Percentiles rank a stretch among this genome's conserved stretches.
Evolutionary conservation across 2,329 filamentous ascomycete species (phyloP).

Genomic region (Cladosporium sp.): DNA sequence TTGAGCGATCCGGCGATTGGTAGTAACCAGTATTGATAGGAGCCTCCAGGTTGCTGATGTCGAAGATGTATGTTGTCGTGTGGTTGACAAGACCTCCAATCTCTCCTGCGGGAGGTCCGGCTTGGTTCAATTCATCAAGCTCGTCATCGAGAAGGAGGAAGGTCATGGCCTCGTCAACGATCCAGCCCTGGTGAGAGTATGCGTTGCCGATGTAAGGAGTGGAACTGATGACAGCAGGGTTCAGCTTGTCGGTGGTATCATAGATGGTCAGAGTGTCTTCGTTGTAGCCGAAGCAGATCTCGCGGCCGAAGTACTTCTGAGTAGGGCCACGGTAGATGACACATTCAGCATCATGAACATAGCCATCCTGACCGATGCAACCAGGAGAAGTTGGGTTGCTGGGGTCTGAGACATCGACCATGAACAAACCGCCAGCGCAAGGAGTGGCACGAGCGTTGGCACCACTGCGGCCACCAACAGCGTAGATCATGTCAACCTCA

Average conservation of each 20-base stretch:
- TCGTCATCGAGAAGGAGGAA: constrained; percentile 51
- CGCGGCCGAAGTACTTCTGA: constrained; percentile 42
- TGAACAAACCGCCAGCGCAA: constrained; percentile 54
- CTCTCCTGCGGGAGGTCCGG: constrained; percentile 28
- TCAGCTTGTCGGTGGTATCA: constrained; percentile 48
- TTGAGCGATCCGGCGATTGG: constrained; percentile 37
- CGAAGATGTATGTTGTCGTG: constrained; percentile 50
- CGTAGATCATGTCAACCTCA: constrained; percentile 41
- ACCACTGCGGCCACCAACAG: constrained; percentile 35
- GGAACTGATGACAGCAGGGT: constrained; percentile 39
- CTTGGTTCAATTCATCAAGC: constrained; percentile 43
- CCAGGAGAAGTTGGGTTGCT: constrained; percentile 52
- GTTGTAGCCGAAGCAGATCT: constrained; percentile 57
- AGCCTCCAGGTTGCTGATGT: constrained; percentile 39
- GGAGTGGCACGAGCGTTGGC: constrained; percentile 37
- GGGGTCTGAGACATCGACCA: constrained; percentile 54
- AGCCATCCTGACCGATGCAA: constrained; percentile 53
- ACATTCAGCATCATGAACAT: constrained; percentile 61
- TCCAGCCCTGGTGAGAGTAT: constrained; percentile 57
- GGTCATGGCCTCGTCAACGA: constrained; percentile 38
- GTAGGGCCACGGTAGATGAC: constrained; percentile 53
- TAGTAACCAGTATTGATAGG: constrained; percentile 43
- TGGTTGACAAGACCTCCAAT: constrained; percentile 36
- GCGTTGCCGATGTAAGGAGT: constrained; percentile 50
- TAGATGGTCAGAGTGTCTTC: constrained; percentile 51